These are phyloP conservation scores for Trichoderma sp. DNA, from an alignment of 2,329 filamentous ascomycete species.

Conservation along the genomic window DNA sequence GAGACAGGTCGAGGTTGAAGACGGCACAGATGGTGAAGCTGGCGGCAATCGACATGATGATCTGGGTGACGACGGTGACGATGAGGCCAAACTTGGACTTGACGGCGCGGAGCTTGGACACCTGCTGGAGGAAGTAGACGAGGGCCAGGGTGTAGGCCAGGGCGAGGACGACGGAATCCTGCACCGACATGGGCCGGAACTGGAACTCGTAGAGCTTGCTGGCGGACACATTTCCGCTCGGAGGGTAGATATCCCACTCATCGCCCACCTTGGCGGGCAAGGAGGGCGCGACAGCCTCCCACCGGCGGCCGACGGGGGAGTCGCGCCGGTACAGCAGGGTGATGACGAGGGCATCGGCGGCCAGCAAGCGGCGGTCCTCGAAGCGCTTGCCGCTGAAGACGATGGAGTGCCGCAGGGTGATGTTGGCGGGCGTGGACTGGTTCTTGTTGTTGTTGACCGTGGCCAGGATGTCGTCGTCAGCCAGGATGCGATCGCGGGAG, in stretches of 20 bases:
- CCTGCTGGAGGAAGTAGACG: conserved; percentile 65
- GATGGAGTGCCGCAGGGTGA: conserved; percentile 75
- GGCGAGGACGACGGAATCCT: conserved; percentile 65
- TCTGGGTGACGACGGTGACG: conserved; percentile 69
- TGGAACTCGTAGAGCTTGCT: conserved; percentile 76
- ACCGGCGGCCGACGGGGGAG: conserved; percentile 64
- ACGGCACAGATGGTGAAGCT: conserved; percentile 80
- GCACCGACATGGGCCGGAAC: conserved; percentile 70
- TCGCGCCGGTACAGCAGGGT: conserved; percentile 71
- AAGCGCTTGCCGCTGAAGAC: conserved; percentile 83
- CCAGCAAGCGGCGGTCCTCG: conserved; percentile 65
- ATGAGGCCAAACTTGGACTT: conserved; percentile 76
- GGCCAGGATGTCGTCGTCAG: conserved; percentile 63
- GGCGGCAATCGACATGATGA: conserved; percentile 71
- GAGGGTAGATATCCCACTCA: conserved; percentile 68
- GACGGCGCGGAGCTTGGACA: conserved; percentile 71
- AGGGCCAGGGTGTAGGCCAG: conserved; percentile 66
- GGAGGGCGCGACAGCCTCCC: conserved; percentile 61
- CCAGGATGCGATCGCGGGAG: conserved; percentile 58
- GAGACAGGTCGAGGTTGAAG: conserved; percentile 72
- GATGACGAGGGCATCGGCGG: conserved; percentile 77
- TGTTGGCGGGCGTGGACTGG: conserved; percentile 67
- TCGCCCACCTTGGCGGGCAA: conserved; percentile 54
- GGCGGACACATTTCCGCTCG: conserved; percentile 54
- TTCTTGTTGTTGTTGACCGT: conserved; percentile 69